These are phyloP conservation scores for Pholiota adiposa DNA, from an alignment of 1,284 basidiomycete species.

Conservation along the genomic window DNA sequence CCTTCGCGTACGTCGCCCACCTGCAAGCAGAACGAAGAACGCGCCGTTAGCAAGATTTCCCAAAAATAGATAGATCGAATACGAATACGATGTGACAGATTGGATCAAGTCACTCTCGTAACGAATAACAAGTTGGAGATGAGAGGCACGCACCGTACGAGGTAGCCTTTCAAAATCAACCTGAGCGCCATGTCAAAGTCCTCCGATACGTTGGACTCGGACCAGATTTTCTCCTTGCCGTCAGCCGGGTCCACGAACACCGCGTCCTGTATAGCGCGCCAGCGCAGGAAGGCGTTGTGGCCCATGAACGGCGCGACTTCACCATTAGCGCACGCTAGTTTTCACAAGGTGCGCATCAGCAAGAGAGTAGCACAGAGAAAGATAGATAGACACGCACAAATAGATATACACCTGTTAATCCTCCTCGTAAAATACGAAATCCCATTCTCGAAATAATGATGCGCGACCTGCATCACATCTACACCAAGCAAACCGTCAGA, in stretches of 20 bases:
- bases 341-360: neutral
- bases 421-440: constrained; percentile 79
- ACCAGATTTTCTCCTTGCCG: constrained; percentile 73
- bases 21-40: constrained; percentile 35
- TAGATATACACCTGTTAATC: constrained; percentile 74
- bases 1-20: constrained; percentile 83
- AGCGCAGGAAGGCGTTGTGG: constrained; percentile 86
- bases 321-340: constrained; percentile 73
- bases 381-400: constrained; percentile 39
- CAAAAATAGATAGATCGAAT: too few relatives aligned
- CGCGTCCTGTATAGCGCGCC: constrained; percentile 83
- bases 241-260: constrained; percentile 73
- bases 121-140: too few relatives aligned
- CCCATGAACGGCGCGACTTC: constrained; percentile 87
- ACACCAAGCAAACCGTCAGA: neutral
- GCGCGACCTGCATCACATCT: constrained; percentile 83
- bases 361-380: constrained; percentile 5
- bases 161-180: constrained; percentile 64
- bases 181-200: constrained; percentile 76
- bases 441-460: constrained; percentile 84
- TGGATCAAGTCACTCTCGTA: too few relatives aligned
- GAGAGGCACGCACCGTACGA: constrained; percentile 62
- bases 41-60: too few relatives aligned
- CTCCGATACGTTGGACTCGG: constrained; percentile 82
- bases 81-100: too few relatives aligned